Evolutionary conservation across 1,284 basidiomycete species (phyloP), one percentile per base, ranked within the genome.

Genomic region (Malassezia sympodialis): DNA sequence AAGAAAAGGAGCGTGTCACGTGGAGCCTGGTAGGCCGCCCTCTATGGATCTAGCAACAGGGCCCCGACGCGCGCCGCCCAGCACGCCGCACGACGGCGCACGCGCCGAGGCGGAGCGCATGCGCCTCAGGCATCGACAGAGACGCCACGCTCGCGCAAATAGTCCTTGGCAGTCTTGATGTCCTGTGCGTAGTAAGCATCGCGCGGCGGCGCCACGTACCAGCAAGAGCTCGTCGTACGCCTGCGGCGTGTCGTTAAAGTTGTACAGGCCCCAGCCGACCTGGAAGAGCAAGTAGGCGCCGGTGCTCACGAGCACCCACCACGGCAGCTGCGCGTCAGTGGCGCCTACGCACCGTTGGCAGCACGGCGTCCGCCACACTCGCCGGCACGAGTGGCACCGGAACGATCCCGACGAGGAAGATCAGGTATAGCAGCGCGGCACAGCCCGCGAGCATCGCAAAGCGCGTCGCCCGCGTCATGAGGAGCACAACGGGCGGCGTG

Each of bases 151-250:
- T 59, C 50, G 34, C 61, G 51, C 37, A 65, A 42, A 43, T 32
- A 63, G 51, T 65, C 59, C 44, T 65, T 65, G 19, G 63, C 63
- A 8, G 44, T 52, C 49, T 65, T 61, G 59, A 65, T 65, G 40
- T 65, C 63, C 62, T 65, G 60, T 5, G n/a, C 3, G 14, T n/a
- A 48, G 39, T 27, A 15, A 15, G 26, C 15, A 15, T 17, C 10
- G 8, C 8, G 11, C 12, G n/a, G 24, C 24, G 14, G 11, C n/a
- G n/a, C n/a, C n/a, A 65, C 62, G 45, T 34, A 65, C 63, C 26
- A 58, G 37, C 44, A 65, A 40, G 21, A 65, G 58, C 42, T 62
- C 59, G 12, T 65, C 48, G 27, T 65, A 56, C 10, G 63, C 63
- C 28, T 63, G 32, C 4, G 63, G 63, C 4, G 54, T 52, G 35